Evolutionary conservation across 2,329 filamentous ascomycete species (phyloP).

Genomic region (Lachnellula subtilissima): DNA sequence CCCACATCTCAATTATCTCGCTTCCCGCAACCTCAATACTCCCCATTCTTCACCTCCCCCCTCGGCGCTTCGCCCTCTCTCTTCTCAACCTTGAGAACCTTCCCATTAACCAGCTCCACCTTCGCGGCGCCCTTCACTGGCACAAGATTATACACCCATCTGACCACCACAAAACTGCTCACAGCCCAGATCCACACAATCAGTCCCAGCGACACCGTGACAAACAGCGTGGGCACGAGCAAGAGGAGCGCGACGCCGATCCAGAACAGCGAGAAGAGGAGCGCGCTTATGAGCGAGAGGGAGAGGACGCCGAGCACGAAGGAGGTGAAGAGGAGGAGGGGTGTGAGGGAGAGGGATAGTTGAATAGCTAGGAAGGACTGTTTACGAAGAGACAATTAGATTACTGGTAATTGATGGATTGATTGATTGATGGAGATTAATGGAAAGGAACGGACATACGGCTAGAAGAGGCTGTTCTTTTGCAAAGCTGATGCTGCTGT

Average conservation of each 20-base stretch:
- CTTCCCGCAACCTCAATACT: neutral
- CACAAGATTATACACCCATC: constrained; percentile 41
- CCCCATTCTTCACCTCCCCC: constrained; percentile 8
- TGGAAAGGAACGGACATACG: constrained; percentile 41
- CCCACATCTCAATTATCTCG: too few species aligned
- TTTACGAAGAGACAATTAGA: constrained; percentile 5
- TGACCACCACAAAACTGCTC: constrained; percentile 49
- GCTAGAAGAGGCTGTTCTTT: constrained; percentile 63
- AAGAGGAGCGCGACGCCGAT: constrained; percentile 61
- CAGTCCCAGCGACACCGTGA: constrained; percentile 57
- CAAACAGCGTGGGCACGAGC: constrained; percentile 63
- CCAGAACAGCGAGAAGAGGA: constrained; percentile 65
- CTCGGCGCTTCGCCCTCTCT: constrained; percentile 15
- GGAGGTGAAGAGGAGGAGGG: constrained; percentile 61
- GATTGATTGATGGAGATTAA: neutral
- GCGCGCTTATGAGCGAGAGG: constrained; percentile 56
- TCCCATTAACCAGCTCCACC: constrained; percentile 21
- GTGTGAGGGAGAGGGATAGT: constrained; percentile 59
- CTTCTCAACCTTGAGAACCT: constrained; percentile 20
- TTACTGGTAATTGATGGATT: neutral
- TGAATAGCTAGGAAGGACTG: constrained; percentile 67
- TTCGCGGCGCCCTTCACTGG: constrained; percentile 19
- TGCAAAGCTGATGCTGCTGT: constrained; percentile 51
- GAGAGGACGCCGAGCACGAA: constrained; percentile 60
- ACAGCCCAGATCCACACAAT: constrained; percentile 65